A percentile compares a stretch with the other conserved stretches of the same genome.
phyloP scores from a whole-genome alignment of 2,329 filamentous ascomycete species.

The Sclerotinia borealis region DNA sequence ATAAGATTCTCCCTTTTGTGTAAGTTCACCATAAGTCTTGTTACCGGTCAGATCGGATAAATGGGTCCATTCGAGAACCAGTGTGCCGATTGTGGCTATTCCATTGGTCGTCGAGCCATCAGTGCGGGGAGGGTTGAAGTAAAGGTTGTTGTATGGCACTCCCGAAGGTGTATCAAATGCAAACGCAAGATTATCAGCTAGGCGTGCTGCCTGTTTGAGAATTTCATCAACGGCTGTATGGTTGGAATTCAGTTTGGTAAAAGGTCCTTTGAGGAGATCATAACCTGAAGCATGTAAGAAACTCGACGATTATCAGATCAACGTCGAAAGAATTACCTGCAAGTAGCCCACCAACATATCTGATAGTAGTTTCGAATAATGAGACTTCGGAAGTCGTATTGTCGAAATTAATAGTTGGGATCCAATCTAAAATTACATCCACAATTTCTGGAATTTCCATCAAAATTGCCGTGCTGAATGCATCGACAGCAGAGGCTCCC shows the following conservation, averaged over 20 bases:
- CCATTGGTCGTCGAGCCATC: conserved; percentile 56
- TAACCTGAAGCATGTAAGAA: conserved; percentile 41
- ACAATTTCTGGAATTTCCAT: conserved; percentile 67
- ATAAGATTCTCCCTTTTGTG: conserved; percentile 62
- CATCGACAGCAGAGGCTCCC: conserved; percentile 79
- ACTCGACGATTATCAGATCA: not conserved
- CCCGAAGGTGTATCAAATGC: conserved; percentile 74
- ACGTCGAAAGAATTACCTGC: conserved; percentile 49
- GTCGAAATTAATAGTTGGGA: conserved; percentile 66
- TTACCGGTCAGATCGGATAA: conserved; percentile 71
- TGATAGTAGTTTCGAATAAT: conserved; percentile 85
- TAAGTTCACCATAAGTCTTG: conserved; percentile 57
- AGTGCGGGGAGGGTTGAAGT: conserved; percentile 48
- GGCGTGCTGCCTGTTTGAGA: conserved; percentile 57
- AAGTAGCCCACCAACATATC: conserved; percentile 75
- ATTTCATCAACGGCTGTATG: conserved; percentile 46
- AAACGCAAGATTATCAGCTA: conserved; percentile 69
- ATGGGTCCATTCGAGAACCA: conserved; percentile 79
- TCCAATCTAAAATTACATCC: conserved; percentile 62
- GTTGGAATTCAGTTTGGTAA: conserved; percentile 44
- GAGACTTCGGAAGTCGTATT: conserved; percentile 55
- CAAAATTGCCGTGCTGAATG: conserved; percentile 70
- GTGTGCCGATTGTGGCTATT: conserved; percentile 68
- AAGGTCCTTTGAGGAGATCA: conserved; percentile 65
- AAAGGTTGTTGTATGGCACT: conserved; percentile 64